Base-by-base conservation (phyloP, 768 basidiomycete genomes). In the Tricholoma matsutake region DNA sequence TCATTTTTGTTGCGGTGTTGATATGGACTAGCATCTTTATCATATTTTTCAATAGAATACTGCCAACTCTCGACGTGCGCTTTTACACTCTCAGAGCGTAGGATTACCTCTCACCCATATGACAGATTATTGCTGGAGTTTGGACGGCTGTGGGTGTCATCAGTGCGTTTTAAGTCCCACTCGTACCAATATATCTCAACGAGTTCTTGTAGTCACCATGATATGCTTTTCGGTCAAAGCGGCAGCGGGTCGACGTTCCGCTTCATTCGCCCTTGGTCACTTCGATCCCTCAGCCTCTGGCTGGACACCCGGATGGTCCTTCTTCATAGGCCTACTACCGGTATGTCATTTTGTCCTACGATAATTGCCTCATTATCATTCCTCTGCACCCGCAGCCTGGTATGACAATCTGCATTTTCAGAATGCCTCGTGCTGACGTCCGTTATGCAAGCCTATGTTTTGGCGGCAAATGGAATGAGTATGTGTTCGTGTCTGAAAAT, bases 301-400 rank as follows among this genome's bases (percentile, higher is more conserved):
- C 5, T 88, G 87, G 87, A 80, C 79, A 1, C 78, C 83, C 9
- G 87, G 84, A 32, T 88, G 86, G 86, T 78, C 85, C 0, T 89
- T 87, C 68, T 88, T 87, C 69, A 84, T 87, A 32, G 86, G 86
- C 29, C 67, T 87, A 20, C 75, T 86, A 22, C 84, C 82, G 43
- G 84, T 85, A 73, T 60, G 80, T 25, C 22, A 11, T 47, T 13
- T 47, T 25, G 22, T 25, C 22, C 22, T 25, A 25, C 22, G 22
- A 25, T 25, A 25, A 25, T 25, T 1, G 22, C 22, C 22, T 25
- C 22, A n/a, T 65, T 14, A 65, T 25, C 28, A 2, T 45, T 25
- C 22, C 14, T 34, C 25, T 59, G 31, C 29, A 22, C 32, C 55
- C 22, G 22, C 56, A 78, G 76, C 71, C 76, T 56, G 75, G 77